Evolutionary conservation across 257 asterid species (phyloP).

Genomic region (Schizonepeta tenuifolia): DNA sequence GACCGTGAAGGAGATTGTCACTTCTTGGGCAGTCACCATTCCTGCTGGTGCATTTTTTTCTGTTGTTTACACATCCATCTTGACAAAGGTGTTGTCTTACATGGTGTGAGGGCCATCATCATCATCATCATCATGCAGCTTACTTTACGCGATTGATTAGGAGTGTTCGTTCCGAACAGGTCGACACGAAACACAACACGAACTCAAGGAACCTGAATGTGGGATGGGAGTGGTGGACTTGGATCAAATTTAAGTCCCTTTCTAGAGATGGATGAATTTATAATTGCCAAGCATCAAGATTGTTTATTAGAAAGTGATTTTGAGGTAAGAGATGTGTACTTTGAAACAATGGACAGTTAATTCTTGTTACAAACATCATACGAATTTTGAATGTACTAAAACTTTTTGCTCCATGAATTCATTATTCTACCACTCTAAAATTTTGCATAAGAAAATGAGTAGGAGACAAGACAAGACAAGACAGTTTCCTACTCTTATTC

Average conservation of each 20-base stretch:
- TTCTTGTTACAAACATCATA: background rate
- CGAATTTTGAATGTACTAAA: background rate
- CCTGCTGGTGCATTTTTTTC: constrained; percentile 89
- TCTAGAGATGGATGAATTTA: background rate
- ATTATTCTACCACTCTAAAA: background rate
- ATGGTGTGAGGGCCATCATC: constrained; percentile 45
- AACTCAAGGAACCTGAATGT: background rate
- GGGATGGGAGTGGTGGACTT: background rate
- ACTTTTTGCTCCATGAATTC: background rate
- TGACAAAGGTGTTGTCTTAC: constrained; percentile 64
- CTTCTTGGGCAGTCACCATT: constrained; percentile 89
- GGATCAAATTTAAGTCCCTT: background rate
- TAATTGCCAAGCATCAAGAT: background rate
- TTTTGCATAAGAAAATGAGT: background rate
- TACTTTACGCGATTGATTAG: background rate
- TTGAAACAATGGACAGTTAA: background rate
- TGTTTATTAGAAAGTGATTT: background rate
- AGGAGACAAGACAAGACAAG: too few relatives aligned
- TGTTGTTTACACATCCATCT: constrained; percentile 81
- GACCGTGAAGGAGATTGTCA: constrained; percentile 86
- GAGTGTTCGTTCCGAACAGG: background rate
- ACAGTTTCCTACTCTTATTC: too few relatives aligned
- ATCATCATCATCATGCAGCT: constrained; percentile 23
- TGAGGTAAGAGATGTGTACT: background rate
- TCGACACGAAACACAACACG: background rate